These are phyloP conservation scores for Nakazawaea peltata DNA, from an alignment of 805 yeast genomes.

Conservation along the genomic window DNA sequence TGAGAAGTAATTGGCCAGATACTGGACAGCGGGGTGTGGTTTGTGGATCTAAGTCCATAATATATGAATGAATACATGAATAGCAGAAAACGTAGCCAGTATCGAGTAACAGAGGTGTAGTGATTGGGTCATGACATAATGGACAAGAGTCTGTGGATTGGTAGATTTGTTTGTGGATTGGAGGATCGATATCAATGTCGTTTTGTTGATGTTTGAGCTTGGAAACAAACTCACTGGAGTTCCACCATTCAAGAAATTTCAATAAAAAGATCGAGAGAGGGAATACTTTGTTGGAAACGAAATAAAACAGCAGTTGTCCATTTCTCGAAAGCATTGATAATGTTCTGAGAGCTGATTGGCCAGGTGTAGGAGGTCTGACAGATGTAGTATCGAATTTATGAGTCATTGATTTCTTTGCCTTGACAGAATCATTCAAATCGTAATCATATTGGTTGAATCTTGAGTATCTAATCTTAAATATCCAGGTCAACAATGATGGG, in stretches of 20 bases:
- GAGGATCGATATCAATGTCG: conserved; percentile 40
- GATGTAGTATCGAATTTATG: conserved; percentile 10
- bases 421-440: conserved; percentile 24
- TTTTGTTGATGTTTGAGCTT: conserved; percentile 41
- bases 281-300: conserved; percentile 37
- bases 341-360: conserved; percentile 11
- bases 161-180: conserved; percentile 22
- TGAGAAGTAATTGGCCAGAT: conserved; percentile 62
- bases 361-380: conserved; percentile 31
- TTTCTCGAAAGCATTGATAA: neutral
- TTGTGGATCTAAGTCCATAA: conserved; percentile 36
- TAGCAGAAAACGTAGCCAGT: conserved; percentile 91
- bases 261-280: conserved; percentile 77
- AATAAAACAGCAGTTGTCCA: too few species aligned
- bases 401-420: conserved; percentile 8
- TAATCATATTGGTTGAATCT: conserved; percentile 49
- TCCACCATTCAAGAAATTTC: conserved; percentile 93
- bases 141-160: conserved; percentile 39
- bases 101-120: conserved; percentile 81
- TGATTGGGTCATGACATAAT: conserved; percentile 54
- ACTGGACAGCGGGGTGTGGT: conserved; percentile 78
- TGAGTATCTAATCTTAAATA: conserved; percentile 59
- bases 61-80: conserved; percentile 66
- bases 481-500: conserved; percentile 51
- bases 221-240: conserved; percentile 61